These are phyloP conservation scores for Candida schatavii DNA, from an alignment of 805 yeast genomes.

Conservation along the genomic window DNA sequence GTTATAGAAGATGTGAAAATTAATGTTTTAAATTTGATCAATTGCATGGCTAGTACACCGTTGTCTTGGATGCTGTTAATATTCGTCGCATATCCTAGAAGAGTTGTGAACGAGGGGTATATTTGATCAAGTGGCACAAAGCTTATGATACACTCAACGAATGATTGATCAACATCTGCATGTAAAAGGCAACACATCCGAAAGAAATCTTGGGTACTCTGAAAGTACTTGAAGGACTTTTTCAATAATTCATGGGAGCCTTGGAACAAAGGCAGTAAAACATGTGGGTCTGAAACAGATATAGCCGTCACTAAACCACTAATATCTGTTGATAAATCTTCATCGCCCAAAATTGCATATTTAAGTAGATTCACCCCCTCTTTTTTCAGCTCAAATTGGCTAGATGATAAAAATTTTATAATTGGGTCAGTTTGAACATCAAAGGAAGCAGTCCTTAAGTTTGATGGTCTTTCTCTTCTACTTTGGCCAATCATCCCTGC, in stretches of 20 bases:
- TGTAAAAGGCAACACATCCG: slow-evolving; percentile 26
- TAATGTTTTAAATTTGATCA: slow-evolving; percentile 29
- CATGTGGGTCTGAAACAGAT: slow-evolving; percentile 27
- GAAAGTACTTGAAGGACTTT: slow-evolving; percentile 23
- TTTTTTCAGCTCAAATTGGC: slow-evolving; percentile 22
- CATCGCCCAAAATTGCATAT: slow-evolving; percentile 37
- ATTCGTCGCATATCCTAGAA: slow-evolving; percentile 30
- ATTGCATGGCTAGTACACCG: slow-evolving; percentile 33
- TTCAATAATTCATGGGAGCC: slow-evolving; percentile 22
- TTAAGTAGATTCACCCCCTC: slow-evolving; percentile 39
- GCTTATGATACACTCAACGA: slow-evolving; percentile 20
- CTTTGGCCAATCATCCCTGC: neutral
- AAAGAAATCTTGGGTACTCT: slow-evolving; percentile 30
- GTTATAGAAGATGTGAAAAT: slow-evolving; percentile 26
- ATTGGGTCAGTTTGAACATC: slow-evolving; percentile 33
- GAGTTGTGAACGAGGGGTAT: slow-evolving; percentile 23
- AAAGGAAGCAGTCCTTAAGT: slow-evolving; percentile 11
- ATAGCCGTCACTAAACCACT: slow-evolving; percentile 20
- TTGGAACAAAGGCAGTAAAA: slow-evolving; percentile 30
- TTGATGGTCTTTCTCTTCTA: slow-evolving; percentile 1
- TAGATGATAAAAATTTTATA: slow-evolving; percentile 32
- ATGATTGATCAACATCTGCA: slow-evolving; percentile 18
- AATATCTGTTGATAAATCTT: slow-evolving; percentile 26
- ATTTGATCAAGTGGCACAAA: slow-evolving; percentile 25
- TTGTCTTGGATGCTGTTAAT: slow-evolving; percentile 28